Evolutionary conservation across 2,329 filamentous ascomycete genomes (phyloP), one percentile per base, ranked within the genome.

Genomic region (Calonectria henricotiae): DNA sequence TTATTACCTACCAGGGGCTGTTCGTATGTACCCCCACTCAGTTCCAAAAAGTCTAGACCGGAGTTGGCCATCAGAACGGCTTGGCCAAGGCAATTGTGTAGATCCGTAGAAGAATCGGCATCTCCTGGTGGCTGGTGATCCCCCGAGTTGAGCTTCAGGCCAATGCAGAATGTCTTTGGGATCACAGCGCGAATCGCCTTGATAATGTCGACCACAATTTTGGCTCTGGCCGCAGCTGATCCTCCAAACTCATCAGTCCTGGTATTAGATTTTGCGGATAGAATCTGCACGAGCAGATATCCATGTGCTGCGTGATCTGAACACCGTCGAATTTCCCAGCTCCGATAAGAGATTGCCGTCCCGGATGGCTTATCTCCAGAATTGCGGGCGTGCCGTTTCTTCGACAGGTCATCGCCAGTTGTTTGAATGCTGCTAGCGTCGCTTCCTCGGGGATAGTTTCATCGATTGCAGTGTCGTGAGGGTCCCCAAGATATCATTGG

Each of bases 1-100:
- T 62, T 7, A 20, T 0, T 20, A 62, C 77, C 62, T 75, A 89
- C 86, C 62, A 72, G 75, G 0, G 89, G 85, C 66, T 89, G 80
- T 74, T 91, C 87, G 72, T 88, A 91, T 0, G 80, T 87, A 0
- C 92, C 91, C 0, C 92, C 92, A 20, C 87, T 90, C 30, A 94
- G 86, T 79, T 94, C 91, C 2, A 94, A 80, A 73, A 93, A 93
- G 79, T 94, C 92, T 1, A 93, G 80, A 5, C 82, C 87, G 44
- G 83, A 84, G 5, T 80, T 81, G 0, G 80, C 79, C 5, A 91
- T 85, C 20, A 83, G 77, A n/a, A 82, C 79, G 11, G 92, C 83
- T 76, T 93, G 91, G 67, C 88, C 86, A 44, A 93, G 80, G 41
- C 85, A 88, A 13, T 90, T 89, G 11, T 86, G 79, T 23, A 89